phyloP scores from a whole-genome alignment of 495 filamentous ascomycete genomes.

The Penicillium soppii region DNA sequence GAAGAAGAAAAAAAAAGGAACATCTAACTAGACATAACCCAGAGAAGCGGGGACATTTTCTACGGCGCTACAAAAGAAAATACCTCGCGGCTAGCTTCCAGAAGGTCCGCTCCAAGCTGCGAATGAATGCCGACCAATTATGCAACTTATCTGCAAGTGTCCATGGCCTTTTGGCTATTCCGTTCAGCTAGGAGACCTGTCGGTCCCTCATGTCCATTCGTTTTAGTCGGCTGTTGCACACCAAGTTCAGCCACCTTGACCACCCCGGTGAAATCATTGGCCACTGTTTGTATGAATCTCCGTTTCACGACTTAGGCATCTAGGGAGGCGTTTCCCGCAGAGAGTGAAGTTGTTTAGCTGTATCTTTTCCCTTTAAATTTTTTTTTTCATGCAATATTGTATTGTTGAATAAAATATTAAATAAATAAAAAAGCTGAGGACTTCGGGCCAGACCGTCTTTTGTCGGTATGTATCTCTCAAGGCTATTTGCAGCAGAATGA shows the following conservation, averaged over 20 bases:
- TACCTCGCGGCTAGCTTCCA: slow-evolving; percentile 11
- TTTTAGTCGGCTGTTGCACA: slow-evolving; percentile 17
- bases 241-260: slow-evolving; percentile 19
- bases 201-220: background rate
- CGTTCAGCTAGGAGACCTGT: background rate
- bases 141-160: slow-evolving; percentile 15
- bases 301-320: slow-evolving; percentile 21
- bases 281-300: slow-evolving; percentile 13
- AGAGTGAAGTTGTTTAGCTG: background rate
- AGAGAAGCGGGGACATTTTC: background rate
- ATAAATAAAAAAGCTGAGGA: slow-evolving; percentile 4
- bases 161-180: slow-evolving; percentile 3
- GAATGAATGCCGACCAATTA: slow-evolving; percentile 5
- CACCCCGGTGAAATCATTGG: slow-evolving; percentile 19
- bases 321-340: slow-evolving; percentile 4
- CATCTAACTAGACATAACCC: background rate
- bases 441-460: slow-evolving; percentile 3
- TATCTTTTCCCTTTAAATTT: background rate
- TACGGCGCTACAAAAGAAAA: background rate
- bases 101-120: slow-evolving; percentile 5
- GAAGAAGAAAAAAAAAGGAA: slow-evolving; percentile 7
- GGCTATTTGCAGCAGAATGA: slow-evolving; percentile 17
- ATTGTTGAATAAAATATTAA: background rate
- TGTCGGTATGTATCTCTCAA: slow-evolving; percentile 11
- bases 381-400: too few relatives aligned